These are phyloP conservation scores for Microsporum canis DNA, from an alignment of 2,329 filamentous ascomycete species.

Conservation along the genomic window DNA sequence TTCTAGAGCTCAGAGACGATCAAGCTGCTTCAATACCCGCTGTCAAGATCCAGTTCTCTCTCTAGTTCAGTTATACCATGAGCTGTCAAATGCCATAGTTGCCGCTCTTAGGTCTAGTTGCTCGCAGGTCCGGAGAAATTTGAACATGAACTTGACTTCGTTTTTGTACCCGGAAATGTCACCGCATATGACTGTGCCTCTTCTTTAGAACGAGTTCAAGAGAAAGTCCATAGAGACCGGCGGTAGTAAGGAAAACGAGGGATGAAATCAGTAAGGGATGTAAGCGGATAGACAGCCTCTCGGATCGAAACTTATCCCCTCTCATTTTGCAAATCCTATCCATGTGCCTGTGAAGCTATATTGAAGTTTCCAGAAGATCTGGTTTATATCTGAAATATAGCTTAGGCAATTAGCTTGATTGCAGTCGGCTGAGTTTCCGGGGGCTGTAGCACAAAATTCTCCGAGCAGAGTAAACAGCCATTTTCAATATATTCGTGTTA, in stretches of 20 bases:
- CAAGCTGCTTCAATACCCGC: too few relatives aligned
- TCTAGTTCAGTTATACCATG: too few relatives aligned
- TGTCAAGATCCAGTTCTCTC: too few relatives aligned
- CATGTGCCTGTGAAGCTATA: not conserved
- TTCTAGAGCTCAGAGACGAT: not conserved
- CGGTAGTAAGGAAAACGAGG: not conserved
- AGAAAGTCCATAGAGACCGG: not conserved
- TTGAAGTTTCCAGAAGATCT: not conserved
- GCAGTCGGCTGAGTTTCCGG: not conserved
- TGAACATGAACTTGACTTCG: not conserved
- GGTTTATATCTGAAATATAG: not conserved
- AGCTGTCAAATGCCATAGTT: not conserved
- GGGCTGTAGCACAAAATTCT: too few relatives aligned
- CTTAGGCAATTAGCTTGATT: not conserved
- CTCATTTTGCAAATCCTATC: not conserved
- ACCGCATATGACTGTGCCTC: not conserved
- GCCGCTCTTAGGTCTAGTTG: not conserved
- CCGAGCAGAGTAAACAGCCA: too few relatives aligned
- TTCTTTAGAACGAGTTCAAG: not conserved
- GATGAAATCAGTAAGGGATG: not conserved
- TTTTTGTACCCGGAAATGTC: not conserved
- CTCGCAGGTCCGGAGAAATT: not conserved
- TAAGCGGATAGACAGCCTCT: not conserved
- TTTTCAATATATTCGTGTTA: too few relatives aligned
- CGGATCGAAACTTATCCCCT: not conserved